Evolutionary conservation across 169 alveolate species (phyloP).

Genomic region (Amoebophrya sp.): DNA sequence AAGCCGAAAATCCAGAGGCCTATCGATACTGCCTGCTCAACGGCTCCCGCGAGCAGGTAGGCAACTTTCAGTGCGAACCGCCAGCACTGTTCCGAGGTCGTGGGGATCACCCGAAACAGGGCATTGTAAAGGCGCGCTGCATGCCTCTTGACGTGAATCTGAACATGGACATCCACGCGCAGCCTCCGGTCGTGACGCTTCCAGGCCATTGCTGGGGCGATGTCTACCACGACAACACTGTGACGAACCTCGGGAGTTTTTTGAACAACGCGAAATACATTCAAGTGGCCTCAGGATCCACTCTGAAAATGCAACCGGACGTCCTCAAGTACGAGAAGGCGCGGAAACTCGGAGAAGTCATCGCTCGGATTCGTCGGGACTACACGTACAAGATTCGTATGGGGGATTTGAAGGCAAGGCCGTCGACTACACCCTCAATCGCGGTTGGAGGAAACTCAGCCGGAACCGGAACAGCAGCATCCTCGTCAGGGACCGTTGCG

Average conservation of each 20-base stretch:
- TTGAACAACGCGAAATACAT: constrained; percentile 73
- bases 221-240: constrained; percentile 86
- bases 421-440: not conserved
- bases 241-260: constrained; percentile 93
- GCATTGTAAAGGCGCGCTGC: constrained; percentile 75
- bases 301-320: constrained; percentile 90
- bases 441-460: not conserved
- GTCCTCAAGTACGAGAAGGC: constrained; percentile 94
- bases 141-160: constrained; percentile 89
- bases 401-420: constrained; percentile 27
- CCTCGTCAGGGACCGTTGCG: too few species aligned
- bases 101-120: constrained; percentile 98
- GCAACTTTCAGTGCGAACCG: constrained; percentile 60
- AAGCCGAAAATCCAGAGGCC: not conserved
- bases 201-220: constrained; percentile 97
- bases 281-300: constrained; percentile 87
- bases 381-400: constrained; percentile 71
- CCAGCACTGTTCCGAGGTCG: constrained; percentile 99
- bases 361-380: constrained; percentile 79
- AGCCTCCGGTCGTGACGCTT: constrained; percentile 66
- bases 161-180: constrained; percentile 87
- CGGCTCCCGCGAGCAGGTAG: not conserved
- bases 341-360: constrained; percentile 70
- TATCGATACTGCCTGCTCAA: not conserved
- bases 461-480: too few species aligned